Evolutionary conservation across 2,329 filamentous ascomycete species (phyloP).

Genomic region (Aspergillus chevalieri): DNA sequence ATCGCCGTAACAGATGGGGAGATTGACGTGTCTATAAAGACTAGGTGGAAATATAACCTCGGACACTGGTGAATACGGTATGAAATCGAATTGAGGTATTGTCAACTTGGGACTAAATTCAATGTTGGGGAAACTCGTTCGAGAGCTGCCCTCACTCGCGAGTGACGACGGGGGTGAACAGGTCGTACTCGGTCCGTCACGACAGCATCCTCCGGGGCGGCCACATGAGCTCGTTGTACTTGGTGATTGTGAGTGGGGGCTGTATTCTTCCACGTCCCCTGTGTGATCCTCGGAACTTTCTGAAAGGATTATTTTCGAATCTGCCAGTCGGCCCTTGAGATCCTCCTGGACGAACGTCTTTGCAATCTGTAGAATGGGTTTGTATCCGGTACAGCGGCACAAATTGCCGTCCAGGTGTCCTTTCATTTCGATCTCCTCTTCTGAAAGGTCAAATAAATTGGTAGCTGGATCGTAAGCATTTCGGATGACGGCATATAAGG

Average conservation of each 20-base stretch:
- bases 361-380: constrained; percentile 78
- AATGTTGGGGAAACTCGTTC: too few relatives aligned
- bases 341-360: constrained; percentile 62
- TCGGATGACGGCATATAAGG: constrained; percentile 30
- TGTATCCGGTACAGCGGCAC: constrained; percentile 81
- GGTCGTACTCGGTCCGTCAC: too few relatives aligned
- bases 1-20: constrained; percentile 73
- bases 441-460: constrained; percentile 24
- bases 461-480: constrained; percentile 61
- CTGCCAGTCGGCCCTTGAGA: constrained; percentile 43
- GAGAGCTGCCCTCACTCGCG: too few relatives aligned
- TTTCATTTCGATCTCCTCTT: constrained; percentile 64
- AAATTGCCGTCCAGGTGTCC: constrained; percentile 79
- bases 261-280: constrained; percentile 38
- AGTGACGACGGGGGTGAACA: too few relatives aligned
- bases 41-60: constrained; percentile 82
- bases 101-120: too few relatives aligned
- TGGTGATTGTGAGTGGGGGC: not conserved
- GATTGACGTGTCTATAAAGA: constrained; percentile 69
- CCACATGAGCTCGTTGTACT: constrained; percentile 62
- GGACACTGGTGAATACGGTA: constrained; percentile 79
- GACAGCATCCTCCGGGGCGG: too few relatives aligned
- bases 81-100: constrained; percentile 52
- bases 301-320: constrained; percentile 44
- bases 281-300: constrained; percentile 47